Evolutionary conservation across 768 basidiomycete species (phyloP).

Genomic region (Panus rudis): DNA sequence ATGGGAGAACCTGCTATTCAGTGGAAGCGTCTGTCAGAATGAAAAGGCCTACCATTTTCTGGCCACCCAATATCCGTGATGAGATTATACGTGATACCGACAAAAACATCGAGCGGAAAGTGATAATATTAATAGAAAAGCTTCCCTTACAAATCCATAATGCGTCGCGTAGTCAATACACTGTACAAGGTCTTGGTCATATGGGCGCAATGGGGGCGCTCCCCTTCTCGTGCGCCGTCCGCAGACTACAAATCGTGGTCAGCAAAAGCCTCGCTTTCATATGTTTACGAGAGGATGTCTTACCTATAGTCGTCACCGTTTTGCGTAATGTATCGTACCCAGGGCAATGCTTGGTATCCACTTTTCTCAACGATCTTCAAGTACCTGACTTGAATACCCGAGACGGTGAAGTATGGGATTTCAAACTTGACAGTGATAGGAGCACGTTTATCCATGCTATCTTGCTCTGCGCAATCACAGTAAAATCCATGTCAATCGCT

Average conservation of each 20-base stretch:
- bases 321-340: constrained; percentile 93
- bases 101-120: too few relatives aligned
- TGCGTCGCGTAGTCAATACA: too few relatives aligned
- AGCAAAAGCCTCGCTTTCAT: background rate
- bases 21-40: too few relatives aligned
- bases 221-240: constrained; percentile 71
- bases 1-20: too few relatives aligned
- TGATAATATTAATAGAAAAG: too few relatives aligned
- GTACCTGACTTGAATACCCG: constrained; percentile 95
- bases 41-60: too few relatives aligned
- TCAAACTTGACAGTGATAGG: constrained; percentile 98
- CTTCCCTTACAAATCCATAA: too few relatives aligned
- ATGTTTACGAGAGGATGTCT: constrained; percentile 12
- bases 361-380: constrained; percentile 98
- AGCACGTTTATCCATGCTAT: constrained; percentile 73
- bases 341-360: constrained; percentile 92
- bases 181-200: too few relatives aligned
- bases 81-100: too few relatives aligned
- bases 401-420: constrained; percentile 98
- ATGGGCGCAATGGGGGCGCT: constrained; percentile 51
- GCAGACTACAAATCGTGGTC: constrained; percentile 38
- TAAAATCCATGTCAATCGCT: background rate
- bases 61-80: too few relatives aligned
- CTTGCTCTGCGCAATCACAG: constrained; percentile 41
- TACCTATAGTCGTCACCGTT: constrained; percentile 91